Evolutionary conservation across 1,139 yeast species (phyloP).

Genomic region (Debaryomyces subglobosus): DNA sequence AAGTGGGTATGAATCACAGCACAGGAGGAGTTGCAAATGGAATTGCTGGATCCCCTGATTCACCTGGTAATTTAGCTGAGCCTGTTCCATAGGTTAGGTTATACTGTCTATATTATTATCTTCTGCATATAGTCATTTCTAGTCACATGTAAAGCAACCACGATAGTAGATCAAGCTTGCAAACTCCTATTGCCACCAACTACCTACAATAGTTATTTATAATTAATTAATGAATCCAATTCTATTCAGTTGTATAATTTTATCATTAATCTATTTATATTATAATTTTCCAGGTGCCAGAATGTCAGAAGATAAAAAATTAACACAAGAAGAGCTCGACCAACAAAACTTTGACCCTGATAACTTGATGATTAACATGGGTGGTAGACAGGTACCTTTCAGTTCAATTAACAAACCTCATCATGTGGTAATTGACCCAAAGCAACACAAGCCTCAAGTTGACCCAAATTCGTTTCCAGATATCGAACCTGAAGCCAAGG

Average conservation of each 20-base stretch:
- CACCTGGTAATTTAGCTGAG: slow-evolving; percentile 3
- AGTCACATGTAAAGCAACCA: slow-evolving; percentile 10
- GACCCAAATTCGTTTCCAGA: slow-evolving; percentile 28
- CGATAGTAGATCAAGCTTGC: not conserved
- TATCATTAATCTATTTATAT: slow-evolving; percentile 3
- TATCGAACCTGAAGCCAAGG: slow-evolving; percentile 33
- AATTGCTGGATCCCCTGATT: slow-evolving; percentile 17
- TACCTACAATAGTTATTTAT: not conserved
- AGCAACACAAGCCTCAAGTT: slow-evolving; percentile 27
- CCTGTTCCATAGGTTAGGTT: slow-evolving; percentile 1
- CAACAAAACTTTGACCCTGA: slow-evolving; percentile 22
- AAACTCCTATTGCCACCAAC: slow-evolving; percentile 2
- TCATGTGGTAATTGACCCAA: slow-evolving; percentile 38
- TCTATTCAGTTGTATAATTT: slow-evolving; percentile 3
- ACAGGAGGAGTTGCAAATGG: slow-evolving; percentile 45
- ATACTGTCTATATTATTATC: not conserved
- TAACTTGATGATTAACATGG: slow-evolving; percentile 36
- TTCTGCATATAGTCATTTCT: slow-evolving; percentile 1
- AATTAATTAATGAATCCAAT: slow-evolving; percentile 5
- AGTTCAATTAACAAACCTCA: slow-evolving; percentile 45
- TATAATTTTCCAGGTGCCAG: not conserved
- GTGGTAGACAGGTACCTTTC: slow-evolving; percentile 43
- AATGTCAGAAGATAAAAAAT: slow-evolving; percentile 11
- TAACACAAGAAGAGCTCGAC: slow-evolving; percentile 21
- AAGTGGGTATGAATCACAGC: slow-evolving; percentile 50